Evolutionary conservation across 2,329 filamentous ascomycete species (phyloP).

Genomic region (Apiospora kogelbergensis): DNA sequence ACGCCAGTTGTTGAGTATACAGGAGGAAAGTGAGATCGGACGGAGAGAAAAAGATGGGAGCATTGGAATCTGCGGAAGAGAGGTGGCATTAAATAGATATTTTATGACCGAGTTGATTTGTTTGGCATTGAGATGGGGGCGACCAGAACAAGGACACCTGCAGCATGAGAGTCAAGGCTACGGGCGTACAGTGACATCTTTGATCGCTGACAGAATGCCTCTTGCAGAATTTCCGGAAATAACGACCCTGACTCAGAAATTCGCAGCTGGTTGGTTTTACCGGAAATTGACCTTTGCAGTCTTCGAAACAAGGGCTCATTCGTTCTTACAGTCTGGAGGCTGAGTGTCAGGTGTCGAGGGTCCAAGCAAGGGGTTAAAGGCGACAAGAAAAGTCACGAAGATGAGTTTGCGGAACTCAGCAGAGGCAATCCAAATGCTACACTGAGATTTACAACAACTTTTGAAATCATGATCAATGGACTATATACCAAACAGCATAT

Average conservation of each 20-base stretch:
- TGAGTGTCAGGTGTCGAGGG: not conserved
- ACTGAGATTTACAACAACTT: too few relatives aligned
- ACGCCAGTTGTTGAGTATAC: not conserved
- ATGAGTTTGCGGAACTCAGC: too few relatives aligned
- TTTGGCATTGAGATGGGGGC: not conserved
- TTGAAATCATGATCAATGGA: too few relatives aligned
- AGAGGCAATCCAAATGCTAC: too few relatives aligned
- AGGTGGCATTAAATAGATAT: not conserved
- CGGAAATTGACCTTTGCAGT: not conserved
- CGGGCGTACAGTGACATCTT: not conserved
- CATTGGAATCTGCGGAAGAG: not conserved
- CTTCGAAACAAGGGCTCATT: not conserved
- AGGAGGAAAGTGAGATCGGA: too few relatives aligned
- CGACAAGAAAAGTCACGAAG: too few relatives aligned
- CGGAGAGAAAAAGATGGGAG: not conserved
- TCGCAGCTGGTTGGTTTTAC: not conserved
- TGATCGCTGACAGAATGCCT: too few relatives aligned
- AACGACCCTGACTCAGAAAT: too few relatives aligned
- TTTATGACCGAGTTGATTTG: not conserved
- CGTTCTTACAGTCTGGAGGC: not conserved
- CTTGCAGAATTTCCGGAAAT: not conserved
- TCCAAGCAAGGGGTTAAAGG: not conserved
- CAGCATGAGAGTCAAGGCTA: not conserved
- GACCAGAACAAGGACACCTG: not conserved
- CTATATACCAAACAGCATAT: too few relatives aligned